Base-by-base conservation (phyloP, 1,139 yeast species). In the Spathaspora sp. region DNA sequence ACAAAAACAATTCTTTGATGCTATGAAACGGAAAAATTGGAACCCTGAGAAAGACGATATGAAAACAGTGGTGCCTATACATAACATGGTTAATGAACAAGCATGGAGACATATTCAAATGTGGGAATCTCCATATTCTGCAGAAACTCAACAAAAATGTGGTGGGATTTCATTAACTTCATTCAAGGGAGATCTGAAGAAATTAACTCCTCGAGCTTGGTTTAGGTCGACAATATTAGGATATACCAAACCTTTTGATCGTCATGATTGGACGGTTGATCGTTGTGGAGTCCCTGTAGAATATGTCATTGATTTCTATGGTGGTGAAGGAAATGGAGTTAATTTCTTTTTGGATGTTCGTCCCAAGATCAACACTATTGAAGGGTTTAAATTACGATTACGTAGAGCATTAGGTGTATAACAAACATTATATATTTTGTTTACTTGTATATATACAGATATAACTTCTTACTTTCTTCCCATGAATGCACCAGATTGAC, bases 221-320 rank as follows among this genome's bases (percentile, higher is more conserved):
- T 71, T 89, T 57, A 82, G 87, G 55, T 69, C 79, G 54, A 57
- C 62, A 4, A 60, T 87, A 29, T 59, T 84, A 49, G 89, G 97
- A 0, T 75, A 78, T 51, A 82, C 81, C 45, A 79, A 78, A 52
- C 99, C 99, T 0, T 93, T 93, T 68, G 99, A 93, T 67, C 79
- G 99, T 57, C 99, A 93, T 63, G 99, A 93, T 67, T 93, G 99
- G 99, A 72, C 79, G 10, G 78, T 93, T n/a, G 84, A 87, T 58
- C 73, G 98, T 45, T 89, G 97, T 64, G 98, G 98, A 2, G 78
- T 72, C 13, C 78, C 79, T 46, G 78, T 93, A 15, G 97, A 90
- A 46, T 93, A 93, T 58, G 97, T 93, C 40, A 91, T 93, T 60
- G 99, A 93, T 64, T 93, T 89, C 63, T 93, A 93, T 65, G 68